Evolutionary conservation across 345 rosid species (phyloP).

Genomic region (Populus pruinosa): DNA sequence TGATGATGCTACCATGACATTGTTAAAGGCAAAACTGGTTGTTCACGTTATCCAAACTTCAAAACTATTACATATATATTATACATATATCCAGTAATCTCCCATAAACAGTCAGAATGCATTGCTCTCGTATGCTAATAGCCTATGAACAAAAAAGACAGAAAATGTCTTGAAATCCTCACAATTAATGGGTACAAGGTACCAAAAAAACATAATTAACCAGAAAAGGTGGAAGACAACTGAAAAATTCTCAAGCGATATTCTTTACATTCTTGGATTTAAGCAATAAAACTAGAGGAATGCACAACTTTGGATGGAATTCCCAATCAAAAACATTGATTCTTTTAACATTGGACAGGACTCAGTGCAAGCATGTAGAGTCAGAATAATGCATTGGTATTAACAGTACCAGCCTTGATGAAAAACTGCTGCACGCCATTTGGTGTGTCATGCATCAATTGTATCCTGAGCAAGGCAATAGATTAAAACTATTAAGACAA

Average conservation of each 20-base stretch:
- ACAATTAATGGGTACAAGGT: not conserved
- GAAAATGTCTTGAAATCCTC: not conserved
- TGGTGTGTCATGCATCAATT: slow-evolving; percentile 61
- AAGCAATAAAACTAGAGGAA: not conserved
- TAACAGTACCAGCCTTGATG: slow-evolving; percentile 54
- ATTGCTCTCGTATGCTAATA: not conserved
- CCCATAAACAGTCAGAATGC: not conserved
- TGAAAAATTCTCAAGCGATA: not conserved
- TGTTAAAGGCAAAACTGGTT: not conserved
- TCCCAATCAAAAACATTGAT: not conserved
- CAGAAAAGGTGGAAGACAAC: not conserved
- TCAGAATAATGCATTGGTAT: not conserved
- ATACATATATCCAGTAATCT: not conserved
- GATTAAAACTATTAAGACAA: not conserved
- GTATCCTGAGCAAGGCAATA: slow-evolving; percentile 43
- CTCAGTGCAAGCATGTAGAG: not conserved
- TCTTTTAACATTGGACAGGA: not conserved
- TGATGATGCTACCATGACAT: not conserved
- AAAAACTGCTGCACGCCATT: slow-evolving; percentile 87
- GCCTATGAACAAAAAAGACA: not conserved
- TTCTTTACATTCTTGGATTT: not conserved
- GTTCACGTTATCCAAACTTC: not conserved
- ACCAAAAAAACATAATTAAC: not conserved
- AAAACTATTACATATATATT: not conserved
- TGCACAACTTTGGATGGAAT: not conserved